These are phyloP conservation scores for Knufia petricola DNA, from an alignment of 2,329 filamentous ascomycete genomes.

Conservation along the genomic window DNA sequence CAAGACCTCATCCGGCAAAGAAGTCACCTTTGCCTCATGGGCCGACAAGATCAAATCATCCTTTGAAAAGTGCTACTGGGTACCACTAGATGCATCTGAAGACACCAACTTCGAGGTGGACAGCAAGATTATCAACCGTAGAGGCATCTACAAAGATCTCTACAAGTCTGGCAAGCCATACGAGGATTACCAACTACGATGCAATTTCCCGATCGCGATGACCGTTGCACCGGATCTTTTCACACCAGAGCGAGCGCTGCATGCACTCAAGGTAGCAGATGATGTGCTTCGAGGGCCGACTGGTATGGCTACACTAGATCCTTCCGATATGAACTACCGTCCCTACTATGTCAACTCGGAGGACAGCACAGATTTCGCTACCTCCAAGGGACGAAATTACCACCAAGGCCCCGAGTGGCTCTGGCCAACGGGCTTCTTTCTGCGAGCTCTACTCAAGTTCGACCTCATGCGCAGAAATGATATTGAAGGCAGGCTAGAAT, in stretches of 20 bases:
- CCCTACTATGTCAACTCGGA: slow-evolving; percentile 94
- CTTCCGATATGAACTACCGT: slow-evolving; percentile 81
- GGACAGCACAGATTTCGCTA: slow-evolving; percentile 82
- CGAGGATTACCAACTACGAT: slow-evolving; percentile 91
- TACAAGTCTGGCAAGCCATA: slow-evolving; percentile 92
- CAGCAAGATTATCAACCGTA: slow-evolving; percentile 67
- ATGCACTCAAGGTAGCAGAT: slow-evolving; percentile 72
- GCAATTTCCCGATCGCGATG: slow-evolving; percentile 96
- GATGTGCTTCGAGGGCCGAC: slow-evolving; percentile 70
- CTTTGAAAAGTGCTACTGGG: slow-evolving; percentile 88
- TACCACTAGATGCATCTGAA: slow-evolving; percentile 60
- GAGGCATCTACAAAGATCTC: slow-evolving; percentile 96
- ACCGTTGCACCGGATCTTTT: slow-evolving; percentile 84
- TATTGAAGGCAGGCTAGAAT: slow-evolving; percentile 64
- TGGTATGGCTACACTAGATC: slow-evolving; percentile 93
- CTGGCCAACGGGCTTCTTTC: slow-evolving; percentile 94
- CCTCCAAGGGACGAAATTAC: slow-evolving; percentile 90
- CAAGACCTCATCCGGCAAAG: slow-evolving; percentile 50
- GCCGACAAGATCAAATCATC: slow-evolving; percentile 67
- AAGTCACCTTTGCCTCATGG: slow-evolving; percentile 68
- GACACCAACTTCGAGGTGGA: slow-evolving; percentile 65
- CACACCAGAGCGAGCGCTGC: slow-evolving; percentile 63
- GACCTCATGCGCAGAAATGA: slow-evolving; percentile 64
- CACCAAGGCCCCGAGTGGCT: slow-evolving; percentile 98
- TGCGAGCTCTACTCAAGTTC: slow-evolving; percentile 83